Evolutionary conservation across 352 stramenopile species (phyloP).

Genomic region (Pythium aquatile): DNA sequence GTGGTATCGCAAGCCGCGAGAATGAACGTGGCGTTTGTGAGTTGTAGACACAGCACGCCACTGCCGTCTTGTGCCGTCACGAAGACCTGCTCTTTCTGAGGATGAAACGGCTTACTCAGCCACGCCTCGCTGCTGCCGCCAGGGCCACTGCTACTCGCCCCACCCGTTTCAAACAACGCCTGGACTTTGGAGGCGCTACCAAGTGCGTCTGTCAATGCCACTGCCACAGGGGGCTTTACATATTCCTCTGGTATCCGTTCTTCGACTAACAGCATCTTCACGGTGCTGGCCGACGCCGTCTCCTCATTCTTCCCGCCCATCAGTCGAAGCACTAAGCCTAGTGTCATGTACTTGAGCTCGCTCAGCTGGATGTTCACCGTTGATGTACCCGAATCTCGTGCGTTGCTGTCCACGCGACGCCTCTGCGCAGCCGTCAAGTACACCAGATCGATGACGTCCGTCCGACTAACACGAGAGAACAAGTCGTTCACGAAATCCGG

Average conservation of each 20-base stretch:
- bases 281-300: neutral
- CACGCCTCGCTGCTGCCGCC: slow-evolving; percentile 11
- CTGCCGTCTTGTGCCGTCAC: neutral
- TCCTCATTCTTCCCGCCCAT: slow-evolving; percentile 9
- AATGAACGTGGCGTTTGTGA: slow-evolving; percentile 10
- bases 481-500: slow-evolving; percentile 12
- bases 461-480: slow-evolving; percentile 10
- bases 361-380: neutral
- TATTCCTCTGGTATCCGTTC: slow-evolving; percentile 14
- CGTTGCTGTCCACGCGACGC: slow-evolving; percentile 6
- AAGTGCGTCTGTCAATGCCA: neutral
- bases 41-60: slow-evolving; percentile 9
- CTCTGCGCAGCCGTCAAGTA: slow-evolving; percentile 13
- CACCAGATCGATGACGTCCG: neutral
- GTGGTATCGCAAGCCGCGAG: slow-evolving; percentile 13
- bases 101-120: slow-evolving; percentile 17
- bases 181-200: slow-evolving; percentile 7
- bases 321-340: slow-evolving; percentile 10
- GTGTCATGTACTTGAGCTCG: slow-evolving; percentile 8
- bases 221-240: neutral
- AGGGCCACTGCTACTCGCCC: neutral
- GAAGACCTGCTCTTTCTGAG: slow-evolving; percentile 14
- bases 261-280: slow-evolving; percentile 4
- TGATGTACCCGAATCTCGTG: neutral
- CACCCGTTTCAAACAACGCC: slow-evolving; percentile 12